Evolutionary conservation across 108 stramenopile genomes (phyloP).

Genomic region (Chaetoceros muelleri): DNA sequence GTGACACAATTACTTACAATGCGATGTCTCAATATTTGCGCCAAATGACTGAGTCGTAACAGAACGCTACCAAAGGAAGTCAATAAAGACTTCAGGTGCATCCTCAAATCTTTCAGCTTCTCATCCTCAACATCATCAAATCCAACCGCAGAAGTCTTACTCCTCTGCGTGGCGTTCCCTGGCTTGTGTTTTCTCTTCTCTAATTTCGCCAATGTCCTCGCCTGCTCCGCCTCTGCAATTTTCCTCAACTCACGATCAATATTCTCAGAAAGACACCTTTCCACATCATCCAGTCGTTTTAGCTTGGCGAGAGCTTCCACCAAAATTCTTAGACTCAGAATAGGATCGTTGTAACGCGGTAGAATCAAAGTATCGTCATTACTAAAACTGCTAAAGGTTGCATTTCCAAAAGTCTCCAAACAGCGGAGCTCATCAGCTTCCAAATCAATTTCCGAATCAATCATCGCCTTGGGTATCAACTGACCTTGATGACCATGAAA

Average conservation of each 20-base stretch:
- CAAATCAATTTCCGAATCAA: constrained; percentile 75
- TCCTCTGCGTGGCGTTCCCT: constrained; percentile 3
- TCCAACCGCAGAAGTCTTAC: constrained; percentile 7
- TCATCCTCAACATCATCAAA: constrained; percentile 25
- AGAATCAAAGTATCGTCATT: constrained; percentile 6
- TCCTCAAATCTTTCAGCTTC: constrained; percentile 57
- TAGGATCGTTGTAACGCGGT: constrained; percentile 58
- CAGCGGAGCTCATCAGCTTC: constrained; percentile 73
- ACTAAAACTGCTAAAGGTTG: constrained; percentile 4
- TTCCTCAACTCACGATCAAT: constrained; percentile 45
- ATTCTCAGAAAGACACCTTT: constrained; percentile 47
- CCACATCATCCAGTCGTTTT: constrained; percentile 70
- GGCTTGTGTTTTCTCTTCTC: constrained; percentile 20
- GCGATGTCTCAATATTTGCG: constrained; percentile 75
- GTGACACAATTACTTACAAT: constrained; percentile 42
- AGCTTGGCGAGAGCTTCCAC: constrained; percentile 62
- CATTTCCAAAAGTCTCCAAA: constrained; percentile 25
- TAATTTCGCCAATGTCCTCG: constrained; percentile 56
- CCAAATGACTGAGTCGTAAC: constrained; percentile 64
- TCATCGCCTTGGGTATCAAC: constrained; percentile 47
- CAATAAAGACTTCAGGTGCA: constrained; percentile 56
- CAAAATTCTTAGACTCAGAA: constrained; percentile 66
- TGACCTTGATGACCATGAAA: background rate
- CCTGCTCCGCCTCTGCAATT: constrained; percentile 65
- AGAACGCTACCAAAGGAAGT: constrained; percentile 72